A percentile compares a stretch with the other conserved stretches of the same genome.
Evolutionary conservation across 495 filamentous ascomycete genomes (phyloP).

Genomic region (Aspergillus campestris): DNA sequence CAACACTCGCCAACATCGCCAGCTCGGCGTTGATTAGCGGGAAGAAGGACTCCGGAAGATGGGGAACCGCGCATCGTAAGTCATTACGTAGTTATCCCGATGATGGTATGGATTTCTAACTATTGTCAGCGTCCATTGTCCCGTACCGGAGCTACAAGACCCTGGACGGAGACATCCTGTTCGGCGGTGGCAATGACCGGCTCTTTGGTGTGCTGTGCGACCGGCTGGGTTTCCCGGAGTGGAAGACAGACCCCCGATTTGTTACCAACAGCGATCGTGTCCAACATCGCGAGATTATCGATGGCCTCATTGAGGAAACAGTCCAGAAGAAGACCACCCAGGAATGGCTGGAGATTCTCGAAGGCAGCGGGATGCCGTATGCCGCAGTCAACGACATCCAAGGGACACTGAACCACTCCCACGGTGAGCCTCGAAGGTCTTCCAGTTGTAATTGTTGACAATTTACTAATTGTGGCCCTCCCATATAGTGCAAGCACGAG

Average conservation of each 20-base stretch:
- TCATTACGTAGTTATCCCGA: conserved; percentile 4
- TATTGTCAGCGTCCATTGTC: conserved; percentile 72
- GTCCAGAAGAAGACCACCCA: conserved; percentile 72
- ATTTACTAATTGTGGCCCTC: too few relatives aligned
- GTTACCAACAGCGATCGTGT: conserved; percentile 76
- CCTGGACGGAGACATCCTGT: conserved; percentile 81
- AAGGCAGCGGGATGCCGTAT: conserved; percentile 90
- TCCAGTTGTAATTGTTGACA: too few relatives aligned
- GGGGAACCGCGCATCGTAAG: conserved; percentile 93
- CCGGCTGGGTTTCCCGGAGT: conserved; percentile 66
- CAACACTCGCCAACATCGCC: conserved; percentile 85
- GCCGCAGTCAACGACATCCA: conserved; percentile 91
- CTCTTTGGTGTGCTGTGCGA: conserved; percentile 84
- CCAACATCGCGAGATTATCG: conserved; percentile 64
- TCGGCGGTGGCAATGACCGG: conserved; percentile 90
- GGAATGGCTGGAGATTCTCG: conserved; percentile 83
- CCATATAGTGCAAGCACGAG: conserved; percentile 58
- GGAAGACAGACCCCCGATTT: conserved; percentile 69
- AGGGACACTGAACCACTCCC: conserved; percentile 71
- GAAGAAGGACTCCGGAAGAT: conserved; percentile 75
- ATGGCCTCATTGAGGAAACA: conserved; percentile 64
- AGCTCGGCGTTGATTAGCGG: conserved; percentile 87
- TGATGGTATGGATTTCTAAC: conserved; percentile 6
- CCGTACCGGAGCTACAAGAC: conserved; percentile 91
- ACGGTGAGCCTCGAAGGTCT: conserved; percentile 41